Evolutionary conservation across 2,329 filamentous ascomycete species (phyloP).

Genomic region (Xylaria sp.): DNA sequence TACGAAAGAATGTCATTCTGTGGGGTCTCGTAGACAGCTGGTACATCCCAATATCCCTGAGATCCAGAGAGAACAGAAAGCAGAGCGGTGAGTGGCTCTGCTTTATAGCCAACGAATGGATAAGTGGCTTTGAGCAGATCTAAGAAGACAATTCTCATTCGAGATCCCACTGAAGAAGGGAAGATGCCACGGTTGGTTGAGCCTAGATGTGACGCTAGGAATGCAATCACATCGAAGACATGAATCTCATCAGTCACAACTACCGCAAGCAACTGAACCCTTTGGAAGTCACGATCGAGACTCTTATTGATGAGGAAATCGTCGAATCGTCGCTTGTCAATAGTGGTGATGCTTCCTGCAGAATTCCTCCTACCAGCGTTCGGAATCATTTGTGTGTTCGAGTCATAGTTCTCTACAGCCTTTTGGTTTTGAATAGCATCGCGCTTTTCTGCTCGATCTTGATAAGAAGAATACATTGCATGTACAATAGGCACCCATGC

Average conservation of each 20-base stretch:
- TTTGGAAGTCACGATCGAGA: slow-evolving; percentile 57
- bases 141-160: slow-evolving; percentile 68
- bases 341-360: slow-evolving; percentile 65
- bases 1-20: slow-evolving; percentile 44
- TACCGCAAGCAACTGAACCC: slow-evolving; percentile 57
- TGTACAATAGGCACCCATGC: slow-evolving; percentile 81
- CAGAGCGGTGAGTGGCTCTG: slow-evolving; percentile 70
- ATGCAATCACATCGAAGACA: slow-evolving; percentile 60
- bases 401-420: slow-evolving; percentile 60
- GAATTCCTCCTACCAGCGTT: slow-evolving; percentile 59
- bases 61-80: slow-evolving; percentile 67
- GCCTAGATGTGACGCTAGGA: slow-evolving; percentile 56
- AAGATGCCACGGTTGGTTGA: slow-evolving; percentile 54
- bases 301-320: slow-evolving; percentile 58
- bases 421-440: slow-evolving; percentile 64
- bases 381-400: slow-evolving; percentile 52
- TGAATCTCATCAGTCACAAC: slow-evolving; percentile 55
- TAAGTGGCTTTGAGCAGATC: slow-evolving; percentile 73
- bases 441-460: slow-evolving; percentile 64
- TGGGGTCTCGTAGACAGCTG: slow-evolving; percentile 44
- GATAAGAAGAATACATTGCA: slow-evolving; percentile 68
- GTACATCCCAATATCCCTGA: slow-evolving; percentile 60
- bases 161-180: slow-evolving; percentile 62
- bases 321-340: slow-evolving; percentile 65
- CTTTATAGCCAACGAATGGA: slow-evolving; percentile 72